Base-by-base conservation (phyloP, 139 green algal species). In the Monoraphidium neglectum region DNA sequence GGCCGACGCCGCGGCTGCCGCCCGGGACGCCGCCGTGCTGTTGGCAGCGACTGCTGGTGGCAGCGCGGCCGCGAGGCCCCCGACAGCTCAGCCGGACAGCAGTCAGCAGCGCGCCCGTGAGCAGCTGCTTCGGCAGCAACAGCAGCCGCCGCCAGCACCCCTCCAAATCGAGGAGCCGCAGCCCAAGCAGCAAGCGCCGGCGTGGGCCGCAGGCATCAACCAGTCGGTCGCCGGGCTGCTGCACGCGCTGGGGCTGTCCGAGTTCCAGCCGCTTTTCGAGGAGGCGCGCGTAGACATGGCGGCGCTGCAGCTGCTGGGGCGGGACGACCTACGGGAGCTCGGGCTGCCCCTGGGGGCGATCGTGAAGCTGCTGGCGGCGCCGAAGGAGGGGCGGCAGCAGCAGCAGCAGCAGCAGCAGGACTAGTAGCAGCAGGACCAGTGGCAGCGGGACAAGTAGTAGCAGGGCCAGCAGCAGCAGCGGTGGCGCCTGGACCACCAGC, bases 381-480 rank as follows among this genome's bases (percentile, higher is more conserved):
- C 75, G 23, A 40, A 23, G 10, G 37, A 33, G 35, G 26, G 61
- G 97, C 91, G 4, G 90, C 87, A 26, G 86, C 92, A 30, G 87
- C 51, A 98, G 79, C 64, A 98, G 88, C 78, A 98, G 86, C 70
- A 98, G 75, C 30, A 92, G 90, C 60, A 92, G 77, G 56, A 87
- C 82, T 1, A 87, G 56, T 13, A 90, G 92, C 35, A 98, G 82
- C 59, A 35, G 21, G 1, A 66, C n/a, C n/a, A n/a, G n/a, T n/a
- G n/a, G n/a, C n/a, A n/a, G n/a, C n/a, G n/a, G n/a, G n/a, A n/a
- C n/a, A n/a, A n/a, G n/a, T n/a, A n/a, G n/a, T n/a, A n/a, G n/a
- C n/a, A n/a, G n/a, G n/a, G n/a, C n/a, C n/a, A n/a, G n/a, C n/a
- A n/a, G n/a, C n/a, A n/a, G n/a, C n/a, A n/a, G n/a, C n/a, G n/a